phyloP scores from a whole-genome alignment of 768 basidiomycete genomes.

The Lanmaoa rubissima region DNA sequence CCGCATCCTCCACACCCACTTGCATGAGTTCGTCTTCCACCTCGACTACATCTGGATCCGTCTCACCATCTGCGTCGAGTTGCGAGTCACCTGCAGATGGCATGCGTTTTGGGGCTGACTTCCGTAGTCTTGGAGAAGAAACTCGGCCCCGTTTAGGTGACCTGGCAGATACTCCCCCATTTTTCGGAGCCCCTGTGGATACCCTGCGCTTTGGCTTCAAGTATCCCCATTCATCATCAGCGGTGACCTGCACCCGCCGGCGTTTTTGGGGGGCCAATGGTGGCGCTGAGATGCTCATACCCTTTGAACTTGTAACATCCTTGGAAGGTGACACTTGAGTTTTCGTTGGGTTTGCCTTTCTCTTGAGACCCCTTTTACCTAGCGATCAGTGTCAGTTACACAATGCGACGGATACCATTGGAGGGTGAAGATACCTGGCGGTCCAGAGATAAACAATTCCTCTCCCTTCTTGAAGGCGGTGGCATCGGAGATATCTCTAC shows the following conservation, averaged over 20 bases:
- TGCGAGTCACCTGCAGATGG: conserved; percentile 30
- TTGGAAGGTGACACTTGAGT: conserved; percentile 5
- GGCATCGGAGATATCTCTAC: conserved; percentile 49
- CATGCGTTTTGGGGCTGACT: conserved; percentile 12
- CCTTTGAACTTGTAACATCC: conserved; percentile 8
- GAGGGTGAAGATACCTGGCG: conserved; percentile 46
- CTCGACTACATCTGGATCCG: conserved; percentile 37
- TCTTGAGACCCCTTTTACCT: conserved; percentile 22
- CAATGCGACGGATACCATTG: not conserved
- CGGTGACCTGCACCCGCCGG: conserved; percentile 13
- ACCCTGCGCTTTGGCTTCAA: conserved; percentile 9
- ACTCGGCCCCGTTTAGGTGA: conserved; percentile 25
- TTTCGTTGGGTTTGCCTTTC: conserved; percentile 16
- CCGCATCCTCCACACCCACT: conserved; percentile 20
- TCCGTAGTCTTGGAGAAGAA: conserved; percentile 30
- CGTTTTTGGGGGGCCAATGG: conserved; percentile 24
- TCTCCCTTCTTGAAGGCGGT: conserved; percentile 53
- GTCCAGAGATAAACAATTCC: conserved; percentile 52
- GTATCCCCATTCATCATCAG: conserved; percentile 9
- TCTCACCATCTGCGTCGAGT: conserved; percentile 33
- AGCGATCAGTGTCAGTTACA: not conserved
- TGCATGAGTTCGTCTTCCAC: conserved; percentile 36
- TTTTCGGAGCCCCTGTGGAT: conserved; percentile 12
- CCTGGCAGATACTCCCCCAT: not conserved
- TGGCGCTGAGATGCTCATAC: conserved; percentile 20